phyloP scores from a whole-genome alignment of 306 rosid species.

The Fragaria ananassa region DNA sequence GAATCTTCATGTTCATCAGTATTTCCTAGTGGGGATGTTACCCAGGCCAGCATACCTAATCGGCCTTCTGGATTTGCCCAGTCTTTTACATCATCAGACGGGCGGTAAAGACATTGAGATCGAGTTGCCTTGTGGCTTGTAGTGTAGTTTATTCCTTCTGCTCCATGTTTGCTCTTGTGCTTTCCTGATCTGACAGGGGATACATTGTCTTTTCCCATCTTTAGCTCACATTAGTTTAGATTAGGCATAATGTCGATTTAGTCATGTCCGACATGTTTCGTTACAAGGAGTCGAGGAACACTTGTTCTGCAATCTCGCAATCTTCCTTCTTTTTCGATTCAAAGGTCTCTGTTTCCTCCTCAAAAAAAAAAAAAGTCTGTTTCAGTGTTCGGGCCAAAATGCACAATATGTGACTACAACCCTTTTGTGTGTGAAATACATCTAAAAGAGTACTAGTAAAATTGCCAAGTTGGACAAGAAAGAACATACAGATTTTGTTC shows the following conservation, averaged over 20 bases:
- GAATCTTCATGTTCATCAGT: conserved; percentile 26
- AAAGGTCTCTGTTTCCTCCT: too few species aligned
- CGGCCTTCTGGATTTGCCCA: conserved; percentile 49
- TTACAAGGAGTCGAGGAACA: too few species aligned
- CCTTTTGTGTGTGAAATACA: too few species aligned
- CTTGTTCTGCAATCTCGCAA: neutral
- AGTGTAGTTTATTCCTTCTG: neutral
- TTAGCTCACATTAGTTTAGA: conserved; percentile 3
- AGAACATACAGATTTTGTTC: too few species aligned
- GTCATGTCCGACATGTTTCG: neutral
- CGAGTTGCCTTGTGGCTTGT: conserved; percentile 1
- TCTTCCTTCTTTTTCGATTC: too few species aligned
- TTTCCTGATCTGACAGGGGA: conserved; percentile 7
- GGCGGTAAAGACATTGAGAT: conserved; percentile 35
- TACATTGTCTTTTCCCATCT: neutral
- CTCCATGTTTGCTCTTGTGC: conserved; percentile 5
- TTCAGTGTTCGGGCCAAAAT: too few species aligned
- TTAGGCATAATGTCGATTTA: neutral
- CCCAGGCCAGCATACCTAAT: conserved; percentile 59
- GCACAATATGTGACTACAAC: too few species aligned
- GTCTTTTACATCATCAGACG: conserved; percentile 49
- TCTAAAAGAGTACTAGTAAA: too few species aligned
- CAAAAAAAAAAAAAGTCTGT: too few species aligned
- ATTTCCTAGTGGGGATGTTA: conserved; percentile 29
- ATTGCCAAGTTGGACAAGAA: too few species aligned